Percentiles rank a stretch among this genome's conserved stretches.
phyloP scores from a whole-genome alignment of 2,329 filamentous ascomycete species.

The Calonectria pteridis region DNA sequence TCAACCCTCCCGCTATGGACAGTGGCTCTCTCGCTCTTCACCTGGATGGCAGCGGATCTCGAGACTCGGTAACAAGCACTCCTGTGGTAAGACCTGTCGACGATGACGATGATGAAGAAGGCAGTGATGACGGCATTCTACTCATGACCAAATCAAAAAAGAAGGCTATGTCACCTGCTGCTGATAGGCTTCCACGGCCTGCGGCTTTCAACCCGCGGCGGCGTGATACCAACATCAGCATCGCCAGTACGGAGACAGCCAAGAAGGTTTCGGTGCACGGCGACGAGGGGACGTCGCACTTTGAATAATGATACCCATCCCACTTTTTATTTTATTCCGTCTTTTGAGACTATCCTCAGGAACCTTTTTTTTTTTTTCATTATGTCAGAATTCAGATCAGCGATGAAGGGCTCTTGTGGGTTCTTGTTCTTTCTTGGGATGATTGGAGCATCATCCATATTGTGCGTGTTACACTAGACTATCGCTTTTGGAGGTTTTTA shows the following conservation, averaged over 20 bases:
- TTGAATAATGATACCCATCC: conserved; percentile 44
- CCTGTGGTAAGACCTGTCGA: conserved; percentile 46
- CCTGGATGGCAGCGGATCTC: conserved; percentile 34
- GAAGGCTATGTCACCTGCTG: conserved; percentile 46
- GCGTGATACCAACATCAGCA: conserved; percentile 71
- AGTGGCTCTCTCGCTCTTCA: conserved; percentile 49
- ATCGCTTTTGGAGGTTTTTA: conserved; percentile 20
- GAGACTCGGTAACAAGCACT: conserved; percentile 43
- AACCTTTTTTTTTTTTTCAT: conserved; percentile 30
- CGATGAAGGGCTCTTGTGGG: conserved; percentile 29
- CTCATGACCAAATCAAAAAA: conserved; percentile 67
- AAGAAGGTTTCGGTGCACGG: conserved; percentile 64
- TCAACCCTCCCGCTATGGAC: conserved; percentile 48
- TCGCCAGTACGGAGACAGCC: conserved; percentile 73
- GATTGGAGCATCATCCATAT: conserved; percentile 32
- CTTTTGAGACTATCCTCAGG: not conserved
- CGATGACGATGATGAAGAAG: conserved; percentile 60
- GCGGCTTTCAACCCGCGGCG: conserved; percentile 57
- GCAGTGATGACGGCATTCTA: conserved; percentile 67
- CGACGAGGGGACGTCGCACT: conserved; percentile 46
- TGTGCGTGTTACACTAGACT: conserved; percentile 42
- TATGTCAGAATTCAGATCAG: conserved; percentile 33
- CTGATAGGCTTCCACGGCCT: conserved; percentile 27
- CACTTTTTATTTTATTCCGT: conserved; percentile 28
- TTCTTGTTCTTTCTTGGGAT: conserved; percentile 30